Base-by-base conservation (phyloP, 2,329 filamentous ascomycete species). In the Aspergillus spinulosporus region DNA sequence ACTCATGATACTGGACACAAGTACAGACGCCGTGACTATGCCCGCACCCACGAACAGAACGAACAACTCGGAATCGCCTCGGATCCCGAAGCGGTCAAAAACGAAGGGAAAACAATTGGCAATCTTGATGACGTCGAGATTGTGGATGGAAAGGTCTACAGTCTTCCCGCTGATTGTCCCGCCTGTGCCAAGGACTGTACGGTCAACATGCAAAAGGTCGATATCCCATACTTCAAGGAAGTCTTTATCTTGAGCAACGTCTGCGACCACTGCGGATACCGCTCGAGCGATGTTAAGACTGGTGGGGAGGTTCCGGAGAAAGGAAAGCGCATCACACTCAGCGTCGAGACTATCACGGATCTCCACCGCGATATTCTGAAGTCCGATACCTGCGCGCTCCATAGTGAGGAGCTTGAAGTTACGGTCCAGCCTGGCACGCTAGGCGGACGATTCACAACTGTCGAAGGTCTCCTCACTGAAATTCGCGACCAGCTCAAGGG, bases 131-230 rank as follows among this genome's bases (percentile, higher is more conserved):
- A 88, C 43, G 88, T 90, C 31, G 88, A 96, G n/a, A 94, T 97
- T 66, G 82, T 94, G 47, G 90, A 95, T 62, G 89, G 96, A 72
- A 88, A 96, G 73, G 89, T 97, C 29, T 97, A 97, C 79, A 87
- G 86, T 57, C 94, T 99, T 77, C 93, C 93, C 2, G 88, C 92
- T 5, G 89, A 86, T 56, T 99, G 94, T 74, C 94, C 94, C 0
- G 93, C 90, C 59, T 99, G 94, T 80, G 87, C 87, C 68, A 89
- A 89, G 74, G 78, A 85, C 3, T 97, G 92, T 76, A 86, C 86
- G 3, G 96, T 95, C 7, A 92, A 96, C 75, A 97, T 97, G 91
- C 96, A 97, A 80, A 96, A 96, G 88, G 91, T 97, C 56, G 91
- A 96, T 68, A 97, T 99, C 60, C 94, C 94, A 0, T 89, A 96